Percentiles rank a stretch among this genome's conserved stretches.
Conservation (phyloP, 768 basidiomycete species). For the Xerocomellus amylosporus region DNA sequence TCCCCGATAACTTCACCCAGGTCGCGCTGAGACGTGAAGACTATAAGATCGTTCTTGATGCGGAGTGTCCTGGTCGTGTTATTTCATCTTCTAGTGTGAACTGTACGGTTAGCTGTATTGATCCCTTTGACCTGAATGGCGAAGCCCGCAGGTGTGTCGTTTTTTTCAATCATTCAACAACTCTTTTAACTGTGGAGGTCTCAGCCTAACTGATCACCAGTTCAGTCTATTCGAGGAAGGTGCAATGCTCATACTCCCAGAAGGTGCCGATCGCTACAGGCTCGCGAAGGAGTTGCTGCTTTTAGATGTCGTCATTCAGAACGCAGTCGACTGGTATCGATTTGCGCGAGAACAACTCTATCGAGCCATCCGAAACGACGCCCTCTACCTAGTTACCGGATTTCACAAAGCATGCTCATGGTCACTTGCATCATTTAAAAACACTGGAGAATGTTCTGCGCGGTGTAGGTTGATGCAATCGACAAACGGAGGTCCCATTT, state of each 20-base stretch:
- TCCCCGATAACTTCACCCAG: constrained; percentile 24
- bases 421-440: constrained; percentile 22
- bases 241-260: constrained; percentile 28
- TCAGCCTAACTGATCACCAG: not conserved
- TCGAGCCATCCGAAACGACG: constrained; percentile 9
- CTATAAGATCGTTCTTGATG: not conserved
- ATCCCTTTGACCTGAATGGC: not conserved
- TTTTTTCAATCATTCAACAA: not conserved
- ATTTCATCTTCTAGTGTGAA: not conserved
- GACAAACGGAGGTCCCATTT: not conserved
- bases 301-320: constrained; percentile 11
- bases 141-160: not conserved
- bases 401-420: constrained; percentile 11
- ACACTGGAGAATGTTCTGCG: not conserved
- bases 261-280: constrained; percentile 19
- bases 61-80: not conserved
- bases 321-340: constrained; percentile 24
- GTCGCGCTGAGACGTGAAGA: not conserved
- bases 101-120: not conserved
- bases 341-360: constrained; percentile 10
- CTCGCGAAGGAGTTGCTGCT: constrained; percentile 16
- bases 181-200: too few relatives aligned
- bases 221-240: constrained; percentile 15
- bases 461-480: not conserved
- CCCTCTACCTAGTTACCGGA: constrained; percentile 24